Evolutionary conservation across 306 rosid species (phyloP).

Genomic region (Trichosanthes cucumerina): DNA sequence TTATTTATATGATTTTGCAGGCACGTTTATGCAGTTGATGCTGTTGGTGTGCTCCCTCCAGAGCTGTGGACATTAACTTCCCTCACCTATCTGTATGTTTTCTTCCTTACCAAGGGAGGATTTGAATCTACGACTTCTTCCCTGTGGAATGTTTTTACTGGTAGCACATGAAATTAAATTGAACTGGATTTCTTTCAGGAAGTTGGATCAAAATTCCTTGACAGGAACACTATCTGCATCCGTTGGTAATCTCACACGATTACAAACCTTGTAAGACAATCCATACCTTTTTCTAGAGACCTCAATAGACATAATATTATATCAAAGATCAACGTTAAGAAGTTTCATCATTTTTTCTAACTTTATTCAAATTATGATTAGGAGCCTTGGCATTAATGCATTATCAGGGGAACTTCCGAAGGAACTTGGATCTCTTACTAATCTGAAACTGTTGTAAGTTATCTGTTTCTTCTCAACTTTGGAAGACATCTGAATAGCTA

Average conservation of each 20-base stretch:
- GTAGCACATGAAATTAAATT: neutral
- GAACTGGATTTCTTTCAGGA: slow-evolving; percentile 32
- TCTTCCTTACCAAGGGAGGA: neutral
- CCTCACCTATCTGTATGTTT: slow-evolving; percentile 57
- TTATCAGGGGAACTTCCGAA: slow-evolving; percentile 69
- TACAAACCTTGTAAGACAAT: slow-evolving; percentile 58
- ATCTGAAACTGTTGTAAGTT: slow-evolving; percentile 37
- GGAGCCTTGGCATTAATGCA: slow-evolving; percentile 50
- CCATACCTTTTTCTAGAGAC: neutral
- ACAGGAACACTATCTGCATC: slow-evolving; percentile 52
- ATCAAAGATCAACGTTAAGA: neutral
- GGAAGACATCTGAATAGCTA: neutral
- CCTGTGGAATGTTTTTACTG: neutral
- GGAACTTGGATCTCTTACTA: slow-evolving; percentile 51
- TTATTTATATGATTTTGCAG: slow-evolving; percentile 25
- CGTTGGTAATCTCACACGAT: slow-evolving; percentile 46
- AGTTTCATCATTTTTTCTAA: neutral
- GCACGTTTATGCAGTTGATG: slow-evolving; percentile 36
- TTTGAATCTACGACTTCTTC: neutral
- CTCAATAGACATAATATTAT: neutral
- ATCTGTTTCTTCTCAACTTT: neutral
- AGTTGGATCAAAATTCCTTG: slow-evolving; percentile 49
- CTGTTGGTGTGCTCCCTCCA: slow-evolving; percentile 45
- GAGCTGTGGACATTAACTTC: slow-evolving; percentile 62
- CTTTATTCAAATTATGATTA: slow-evolving; percentile 8